These are phyloP conservation scores for Diaporthe australafricana DNA, from an alignment of 2,329 filamentous ascomycete species.

Conservation along the genomic window DNA sequence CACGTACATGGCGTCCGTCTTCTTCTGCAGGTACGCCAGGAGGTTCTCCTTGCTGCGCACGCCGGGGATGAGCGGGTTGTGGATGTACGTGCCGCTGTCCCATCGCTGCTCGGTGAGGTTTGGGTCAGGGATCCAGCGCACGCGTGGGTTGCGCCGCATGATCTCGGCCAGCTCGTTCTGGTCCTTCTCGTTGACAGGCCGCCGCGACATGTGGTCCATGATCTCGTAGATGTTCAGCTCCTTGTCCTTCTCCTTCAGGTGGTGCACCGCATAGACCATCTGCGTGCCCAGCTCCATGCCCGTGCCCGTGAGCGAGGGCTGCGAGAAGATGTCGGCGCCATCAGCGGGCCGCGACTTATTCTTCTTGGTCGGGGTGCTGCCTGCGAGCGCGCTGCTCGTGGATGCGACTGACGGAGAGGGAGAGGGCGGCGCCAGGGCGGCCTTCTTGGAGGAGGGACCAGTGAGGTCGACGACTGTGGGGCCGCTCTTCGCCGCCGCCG, in stretches of 20 bases:
- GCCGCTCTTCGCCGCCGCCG: constrained; percentile 67
- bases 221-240: constrained; percentile 81
- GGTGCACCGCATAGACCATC: constrained; percentile 87
- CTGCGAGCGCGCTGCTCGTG: constrained; percentile 58
- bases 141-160: constrained; percentile 72
- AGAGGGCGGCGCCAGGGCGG: constrained; percentile 67
- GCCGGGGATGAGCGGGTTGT: constrained; percentile 82
- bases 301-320: constrained; percentile 80
- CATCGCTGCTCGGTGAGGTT: constrained; percentile 75
- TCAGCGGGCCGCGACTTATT: constrained; percentile 66
- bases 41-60: constrained; percentile 84
- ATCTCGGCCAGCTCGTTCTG: constrained; percentile 75
- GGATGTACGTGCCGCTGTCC: constrained; percentile 79
- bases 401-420: constrained; percentile 70
- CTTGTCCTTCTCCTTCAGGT: constrained; percentile 79
- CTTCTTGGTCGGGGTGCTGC: constrained; percentile 70
- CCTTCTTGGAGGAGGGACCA: constrained; percentile 57
- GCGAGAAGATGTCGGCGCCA: constrained; percentile 74
- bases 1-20: constrained; percentile 83
- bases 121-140: constrained; percentile 67
- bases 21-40: constrained; percentile 82
- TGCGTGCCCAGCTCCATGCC: constrained; percentile 88
- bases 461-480: constrained; percentile 61
- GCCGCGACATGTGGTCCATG: constrained; percentile 82
- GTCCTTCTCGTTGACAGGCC: constrained; percentile 69